A percentile compares a stretch with the other conserved stretches of the same genome.
Conservation (phyloP, 208 protist genomes). For the Baffinella frigidus region DNA sequence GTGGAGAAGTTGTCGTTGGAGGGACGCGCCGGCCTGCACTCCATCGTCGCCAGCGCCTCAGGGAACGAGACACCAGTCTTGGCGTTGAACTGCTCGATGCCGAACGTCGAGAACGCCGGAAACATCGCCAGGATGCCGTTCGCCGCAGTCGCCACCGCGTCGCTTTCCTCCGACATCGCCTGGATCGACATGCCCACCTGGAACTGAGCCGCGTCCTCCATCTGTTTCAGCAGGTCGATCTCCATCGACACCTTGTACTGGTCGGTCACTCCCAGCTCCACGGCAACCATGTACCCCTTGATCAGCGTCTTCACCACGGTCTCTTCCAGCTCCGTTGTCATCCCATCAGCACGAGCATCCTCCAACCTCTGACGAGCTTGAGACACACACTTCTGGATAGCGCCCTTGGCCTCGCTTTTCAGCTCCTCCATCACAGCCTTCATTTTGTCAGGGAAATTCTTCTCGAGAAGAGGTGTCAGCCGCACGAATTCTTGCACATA, state of each 20-base stretch:
- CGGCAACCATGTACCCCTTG: background rate
- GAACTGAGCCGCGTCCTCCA: background rate
- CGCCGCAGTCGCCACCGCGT: background rate
- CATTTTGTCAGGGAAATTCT: too few species aligned
- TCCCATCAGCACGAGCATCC: too few species aligned
- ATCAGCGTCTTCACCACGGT: background rate
- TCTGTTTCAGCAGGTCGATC: background rate
- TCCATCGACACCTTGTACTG: background rate
- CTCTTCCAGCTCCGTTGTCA: background rate
- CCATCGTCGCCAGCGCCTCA: background rate
- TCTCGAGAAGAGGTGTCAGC: too few species aligned
- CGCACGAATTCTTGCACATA: too few species aligned
- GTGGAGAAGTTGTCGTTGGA: too few species aligned
- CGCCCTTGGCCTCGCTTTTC: background rate
- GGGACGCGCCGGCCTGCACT: too few species aligned
- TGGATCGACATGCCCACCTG: background rate
- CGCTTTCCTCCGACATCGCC: background rate
- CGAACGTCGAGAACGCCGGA: constrained; percentile 1
- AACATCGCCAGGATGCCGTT: background rate
- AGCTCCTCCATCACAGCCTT: too few species aligned
- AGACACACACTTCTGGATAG: background rate
- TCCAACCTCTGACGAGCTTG: background rate
- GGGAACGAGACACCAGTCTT: background rate
- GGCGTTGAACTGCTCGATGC: constrained; percentile 4
- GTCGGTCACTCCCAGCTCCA: background rate